A percentile compares a stretch with the other conserved stretches of the same genome.
Evolutionary conservation across 2,329 filamentous ascomycete genomes (phyloP).

Genomic region (Pseudopithomyces chartarum): DNA sequence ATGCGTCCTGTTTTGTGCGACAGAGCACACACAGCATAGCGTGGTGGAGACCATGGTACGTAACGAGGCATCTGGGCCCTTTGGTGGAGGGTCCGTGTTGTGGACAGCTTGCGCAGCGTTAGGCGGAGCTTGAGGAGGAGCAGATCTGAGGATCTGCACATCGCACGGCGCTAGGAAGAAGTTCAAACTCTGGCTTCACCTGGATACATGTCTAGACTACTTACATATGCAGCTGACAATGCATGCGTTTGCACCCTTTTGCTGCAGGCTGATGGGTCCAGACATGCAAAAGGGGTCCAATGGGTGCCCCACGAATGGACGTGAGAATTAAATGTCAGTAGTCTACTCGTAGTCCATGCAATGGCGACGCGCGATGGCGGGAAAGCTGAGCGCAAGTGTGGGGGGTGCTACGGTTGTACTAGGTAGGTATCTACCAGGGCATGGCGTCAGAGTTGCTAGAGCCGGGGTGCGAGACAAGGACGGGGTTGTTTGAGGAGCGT

Average conservation of each 20-base stretch:
- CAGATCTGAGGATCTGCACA: neutral
- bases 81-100: neutral
- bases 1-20: neutral
- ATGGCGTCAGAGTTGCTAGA: neutral
- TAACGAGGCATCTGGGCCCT: neutral
- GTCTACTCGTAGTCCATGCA: no score
- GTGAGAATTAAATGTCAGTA: no score
- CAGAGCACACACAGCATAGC: neutral
- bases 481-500: slow-evolving; percentile 6
- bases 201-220: no score
- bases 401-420: no score
- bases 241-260: neutral
- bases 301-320: no score
- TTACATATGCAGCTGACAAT: neutral
- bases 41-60: neutral
- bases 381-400: neutral
- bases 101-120: neutral
- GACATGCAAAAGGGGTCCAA: neutral
- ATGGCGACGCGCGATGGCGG: neutral
- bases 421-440: no score
- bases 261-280: neutral
- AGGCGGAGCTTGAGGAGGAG: no score
- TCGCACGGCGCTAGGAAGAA: neutral
- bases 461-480: neutral
- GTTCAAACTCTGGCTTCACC: neutral